Conservation (phyloP, 495 filamentous ascomycete genomes). For the Tuber indicum region DNA sequence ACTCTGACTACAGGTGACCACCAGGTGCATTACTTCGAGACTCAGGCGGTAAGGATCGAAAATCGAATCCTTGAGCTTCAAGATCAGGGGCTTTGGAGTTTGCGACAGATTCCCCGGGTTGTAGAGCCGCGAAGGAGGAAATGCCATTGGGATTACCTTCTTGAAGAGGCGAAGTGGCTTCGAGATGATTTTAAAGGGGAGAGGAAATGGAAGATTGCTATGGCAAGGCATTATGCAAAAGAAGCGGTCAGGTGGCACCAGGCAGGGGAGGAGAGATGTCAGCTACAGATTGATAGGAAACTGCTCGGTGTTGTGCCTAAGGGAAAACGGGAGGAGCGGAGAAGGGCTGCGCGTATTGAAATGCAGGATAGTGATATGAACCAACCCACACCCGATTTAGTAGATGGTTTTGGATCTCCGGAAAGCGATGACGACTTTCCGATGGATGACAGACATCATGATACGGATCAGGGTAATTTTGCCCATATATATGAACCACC, state of each 20-base stretch:
- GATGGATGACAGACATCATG: conserved; percentile 22
- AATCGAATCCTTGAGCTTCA: conserved; percentile 82
- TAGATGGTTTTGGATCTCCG: conserved; percentile 51
- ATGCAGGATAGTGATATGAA: conserved; percentile 36
- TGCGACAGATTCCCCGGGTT: conserved; percentile 74
- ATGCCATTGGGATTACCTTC: conserved; percentile 74
- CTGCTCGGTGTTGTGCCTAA: conserved; percentile 33
- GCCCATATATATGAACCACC: conserved; percentile 45
- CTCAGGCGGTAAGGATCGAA: conserved; percentile 74
- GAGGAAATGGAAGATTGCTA: conserved; percentile 81
- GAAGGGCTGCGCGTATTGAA: conserved; percentile 29
- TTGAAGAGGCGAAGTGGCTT: conserved; percentile 95
- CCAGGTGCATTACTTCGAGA: conserved; percentile 51
- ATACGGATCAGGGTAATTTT: conserved; percentile 17
- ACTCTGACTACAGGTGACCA: conserved; percentile 38
- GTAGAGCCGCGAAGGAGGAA: conserved; percentile 67
- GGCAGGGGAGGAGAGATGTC: conserved; percentile 15
- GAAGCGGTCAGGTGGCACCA: conserved; percentile 35
- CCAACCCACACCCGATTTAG: conserved; percentile 64
- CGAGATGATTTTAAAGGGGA: conserved; percentile 91
- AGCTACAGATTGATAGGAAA: conserved; percentile 34
- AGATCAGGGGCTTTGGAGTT: conserved; percentile 78
- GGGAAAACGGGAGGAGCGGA: conserved; percentile 28
- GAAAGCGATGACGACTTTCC: conserved; percentile 49
- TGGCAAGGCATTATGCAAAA: conserved; percentile 49